phyloP scores from a whole-genome alignment of 371 early-diverging fungal genomes.

The Circinella umbellata region DNA sequence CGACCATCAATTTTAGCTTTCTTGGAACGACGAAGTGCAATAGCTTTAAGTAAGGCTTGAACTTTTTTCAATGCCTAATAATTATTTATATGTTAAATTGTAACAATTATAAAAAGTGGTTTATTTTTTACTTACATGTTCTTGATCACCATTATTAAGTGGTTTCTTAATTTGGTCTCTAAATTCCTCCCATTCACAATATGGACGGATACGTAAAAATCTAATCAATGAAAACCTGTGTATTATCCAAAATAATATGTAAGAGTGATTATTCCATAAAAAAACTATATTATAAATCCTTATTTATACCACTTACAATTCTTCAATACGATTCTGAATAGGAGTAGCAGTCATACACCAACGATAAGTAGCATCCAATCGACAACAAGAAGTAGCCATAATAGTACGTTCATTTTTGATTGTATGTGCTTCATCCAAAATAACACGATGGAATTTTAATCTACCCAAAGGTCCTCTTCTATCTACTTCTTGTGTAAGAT shows the following conservation, averaged over 20 bases:
- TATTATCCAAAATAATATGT: too few relatives aligned
- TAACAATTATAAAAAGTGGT: not conserved
- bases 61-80: not conserved
- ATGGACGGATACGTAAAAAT: constrained; percentile 77
- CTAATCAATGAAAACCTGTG: constrained; percentile 67
- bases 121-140: not conserved
- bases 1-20: constrained; percentile 64
- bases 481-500: constrained; percentile 1
- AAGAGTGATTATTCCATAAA: not conserved
- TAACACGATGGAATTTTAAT: constrained; percentile 57
- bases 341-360: constrained; percentile 85
- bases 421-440: constrained; percentile 91
- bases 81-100: not conserved
- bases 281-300: not conserved
- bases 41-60: constrained; percentile 29
- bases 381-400: constrained; percentile 59
- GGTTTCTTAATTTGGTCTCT: constrained; percentile 55
- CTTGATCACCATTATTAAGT: not conserved
- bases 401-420: constrained; percentile 78
- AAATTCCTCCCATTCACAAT: constrained; percentile 62
- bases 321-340: constrained; percentile 90
- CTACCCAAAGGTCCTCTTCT: constrained; percentile 25
- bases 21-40: constrained; percentile 74
- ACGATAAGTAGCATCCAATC: constrained; percentile 67
- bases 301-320: constrained; percentile 62